Evolutionary conservation across 306 rosid species (phyloP).

Genomic region (Lithocarpus polystachyus): DNA sequence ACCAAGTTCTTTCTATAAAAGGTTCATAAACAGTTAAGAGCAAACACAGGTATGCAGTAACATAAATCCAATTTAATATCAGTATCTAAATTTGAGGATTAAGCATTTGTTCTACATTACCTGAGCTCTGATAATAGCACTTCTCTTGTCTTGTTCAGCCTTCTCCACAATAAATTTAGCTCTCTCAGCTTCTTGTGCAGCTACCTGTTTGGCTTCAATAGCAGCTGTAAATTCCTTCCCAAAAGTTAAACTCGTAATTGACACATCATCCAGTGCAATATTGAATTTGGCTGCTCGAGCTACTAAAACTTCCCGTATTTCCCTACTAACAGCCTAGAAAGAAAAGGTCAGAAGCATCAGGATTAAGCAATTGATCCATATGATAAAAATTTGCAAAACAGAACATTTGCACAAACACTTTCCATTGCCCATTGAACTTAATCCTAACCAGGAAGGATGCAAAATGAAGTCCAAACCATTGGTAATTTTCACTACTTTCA

Average conservation of each 20-base stretch:
- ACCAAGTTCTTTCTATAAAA: not conserved
- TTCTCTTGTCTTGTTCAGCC: conserved; percentile 85
- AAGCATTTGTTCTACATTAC: conserved; percentile 28
- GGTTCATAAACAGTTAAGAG: not conserved
- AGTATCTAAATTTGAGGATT: not conserved
- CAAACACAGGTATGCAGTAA: not conserved
- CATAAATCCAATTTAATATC: not conserved
- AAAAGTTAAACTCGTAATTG: conserved; percentile 69
- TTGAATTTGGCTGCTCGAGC: conserved; percentile 78
- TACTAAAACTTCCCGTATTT: conserved; percentile 69
- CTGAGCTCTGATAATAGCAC: conserved; percentile 84
- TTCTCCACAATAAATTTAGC: conserved; percentile 88
- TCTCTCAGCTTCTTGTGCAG: conserved; percentile 95
- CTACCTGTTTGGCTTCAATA: conserved; percentile 94
- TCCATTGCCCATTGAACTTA: not conserved
- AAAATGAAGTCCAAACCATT: not conserved
- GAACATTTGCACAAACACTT: not conserved
- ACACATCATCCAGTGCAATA: conserved; percentile 87
- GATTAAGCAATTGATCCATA: not conserved
- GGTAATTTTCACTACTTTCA: not conserved
- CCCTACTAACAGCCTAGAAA: conserved; percentile 75
- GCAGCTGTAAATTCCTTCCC: conserved; percentile 82
- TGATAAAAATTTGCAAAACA: not conserved
- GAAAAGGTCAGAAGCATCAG: not conserved
- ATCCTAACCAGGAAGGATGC: not conserved